Percentiles rank a stretch among this genome's conserved stretches.
Evolutionary conservation across 257 asterid species (phyloP).

Genomic region (Solanum dulcamara): DNA sequence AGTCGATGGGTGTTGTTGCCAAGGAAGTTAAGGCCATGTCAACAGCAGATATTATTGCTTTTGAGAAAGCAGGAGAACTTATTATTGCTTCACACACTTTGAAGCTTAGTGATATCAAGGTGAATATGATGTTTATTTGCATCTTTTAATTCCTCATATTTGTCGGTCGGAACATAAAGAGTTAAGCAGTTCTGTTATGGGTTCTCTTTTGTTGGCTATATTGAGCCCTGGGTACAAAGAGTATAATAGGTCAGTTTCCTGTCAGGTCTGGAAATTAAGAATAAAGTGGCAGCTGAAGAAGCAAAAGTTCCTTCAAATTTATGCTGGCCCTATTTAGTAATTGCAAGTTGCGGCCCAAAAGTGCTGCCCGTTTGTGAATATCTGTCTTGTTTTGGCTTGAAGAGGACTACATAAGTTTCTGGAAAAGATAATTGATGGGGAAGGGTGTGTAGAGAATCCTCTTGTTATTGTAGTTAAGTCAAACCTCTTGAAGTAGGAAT

Average conservation of each 20-base stretch:
- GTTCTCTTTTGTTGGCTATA: background rate
- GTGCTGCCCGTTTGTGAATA: background rate
- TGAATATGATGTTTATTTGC: background rate
- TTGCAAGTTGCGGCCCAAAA: background rate
- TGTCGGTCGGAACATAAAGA: background rate
- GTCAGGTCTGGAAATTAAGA: background rate
- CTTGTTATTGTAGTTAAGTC: background rate
- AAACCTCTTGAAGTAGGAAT: background rate
- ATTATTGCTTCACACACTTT: slow-evolving; percentile 40
- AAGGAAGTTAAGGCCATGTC: slow-evolving; percentile 74
- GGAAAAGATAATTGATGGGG: background rate
- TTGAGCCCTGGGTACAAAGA: background rate
- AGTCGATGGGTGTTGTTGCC: slow-evolving; percentile 76
- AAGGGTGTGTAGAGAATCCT: background rate
- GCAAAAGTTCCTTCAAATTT: background rate
- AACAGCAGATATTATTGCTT: slow-evolving; percentile 72
- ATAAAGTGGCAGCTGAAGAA: background rate
- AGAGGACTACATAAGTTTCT: background rate
- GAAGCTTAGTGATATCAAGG: slow-evolving; percentile 73
- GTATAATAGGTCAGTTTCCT: background rate
- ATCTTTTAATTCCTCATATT: background rate
- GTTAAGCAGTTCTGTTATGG: background rate
- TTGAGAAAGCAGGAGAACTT: slow-evolving; percentile 72
- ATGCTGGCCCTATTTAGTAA: background rate
- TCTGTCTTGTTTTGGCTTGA: background rate